Percentiles rank a stretch among this genome's conserved stretches.
phyloP scores from a whole-genome alignment of 805 yeast genomes.

The Spathaspora arborariae region DNA sequence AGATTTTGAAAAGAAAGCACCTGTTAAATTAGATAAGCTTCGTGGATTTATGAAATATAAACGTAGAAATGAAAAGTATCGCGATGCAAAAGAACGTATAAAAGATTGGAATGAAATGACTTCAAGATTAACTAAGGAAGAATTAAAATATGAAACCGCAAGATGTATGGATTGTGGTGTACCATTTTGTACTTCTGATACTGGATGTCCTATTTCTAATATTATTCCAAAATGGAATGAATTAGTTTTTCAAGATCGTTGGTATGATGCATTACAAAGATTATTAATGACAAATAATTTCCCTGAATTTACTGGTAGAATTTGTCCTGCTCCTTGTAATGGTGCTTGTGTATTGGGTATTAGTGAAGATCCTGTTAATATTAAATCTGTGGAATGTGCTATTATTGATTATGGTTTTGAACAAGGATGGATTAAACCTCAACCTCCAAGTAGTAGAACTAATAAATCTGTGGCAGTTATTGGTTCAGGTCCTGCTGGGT shows the following conservation, averaged over 20 bases:
- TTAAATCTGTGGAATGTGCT: conserved; percentile 92
- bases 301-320: conserved; percentile 98
- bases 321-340: conserved; percentile 99
- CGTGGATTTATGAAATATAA: conserved; percentile 93
- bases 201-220: conserved; percentile 97
- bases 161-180: conserved; percentile 99
- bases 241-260: conserved; percentile 87
- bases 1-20: conserved; percentile 59
- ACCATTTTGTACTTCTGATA: conserved; percentile 96
- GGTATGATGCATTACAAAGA: conserved; percentile 91
- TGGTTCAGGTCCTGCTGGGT: conserved; percentile 98
- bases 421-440: conserved; percentile 93
- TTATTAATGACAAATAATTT: conserved; percentile 94
- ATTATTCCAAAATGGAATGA: conserved; percentile 98
- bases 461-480: conserved; percentile 82
- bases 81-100: conserved; percentile 71
- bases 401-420: conserved; percentile 95
- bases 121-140: conserved; percentile 75
- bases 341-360: conserved; percentile 93
- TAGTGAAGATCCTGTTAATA: conserved; percentile 92
- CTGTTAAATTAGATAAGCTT: conserved; percentile 66
- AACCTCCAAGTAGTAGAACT: conserved; percentile 74
- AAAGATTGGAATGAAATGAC: conserved; percentile 93
- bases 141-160: conserved; percentile 87
- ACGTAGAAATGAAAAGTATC: conserved; percentile 82